Base-by-base conservation (phyloP, 208 protist genomes). In the Wallacemonas sp. region DNA sequence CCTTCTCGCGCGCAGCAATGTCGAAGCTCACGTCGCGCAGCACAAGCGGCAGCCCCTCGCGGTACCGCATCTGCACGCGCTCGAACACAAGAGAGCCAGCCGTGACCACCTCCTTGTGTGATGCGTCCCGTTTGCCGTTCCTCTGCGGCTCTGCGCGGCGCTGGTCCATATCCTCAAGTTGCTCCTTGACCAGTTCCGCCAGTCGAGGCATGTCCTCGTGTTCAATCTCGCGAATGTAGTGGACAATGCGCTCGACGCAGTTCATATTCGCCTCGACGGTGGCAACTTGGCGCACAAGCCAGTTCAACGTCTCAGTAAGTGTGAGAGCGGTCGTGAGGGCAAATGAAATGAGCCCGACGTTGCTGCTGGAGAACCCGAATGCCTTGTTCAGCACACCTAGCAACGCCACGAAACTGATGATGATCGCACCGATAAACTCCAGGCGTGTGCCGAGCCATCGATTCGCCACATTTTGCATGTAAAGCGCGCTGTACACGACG, bases 361-460 rank as follows among this genome's bases (percentile, higher is more conserved):
- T 71, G 6, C 71, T 38, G 5, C 6, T 30, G 1, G 29, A 58
- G 21, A 66, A 61, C 9, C 52, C 22, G 3, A 59, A 26, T 39
- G 78, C 75, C 66, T 76, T 76, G 38, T 73, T 53, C 0, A 82
- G 24, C 34, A 91, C 81, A 17, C 78, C 86, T n/a, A 73, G 2
- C 2, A 74, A n/a, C 5, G 80, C 77, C 8, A 92, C 63, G n/a
- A 65, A 61, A 2, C 74, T 76, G 33, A 87, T 76, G 15, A 98
- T 68, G 34, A 82, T 27, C 42, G 63, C 85, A 63, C 87, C 91
- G n/a, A 98, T 29, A 15, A 92, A 76, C 66, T 98, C 94, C 1
- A 98, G 58, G 1, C 97, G 81, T 1, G 97, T 73, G 13, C 71
- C 79, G 4, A 98, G 75, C 97, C 97, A 98, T 6, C 92, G 73